Percentiles rank a stretch among this genome's conserved stretches.
Evolutionary conservation across 305 asterid species (phyloP).

Genomic region (Stenogyne calaminthoides): DNA sequence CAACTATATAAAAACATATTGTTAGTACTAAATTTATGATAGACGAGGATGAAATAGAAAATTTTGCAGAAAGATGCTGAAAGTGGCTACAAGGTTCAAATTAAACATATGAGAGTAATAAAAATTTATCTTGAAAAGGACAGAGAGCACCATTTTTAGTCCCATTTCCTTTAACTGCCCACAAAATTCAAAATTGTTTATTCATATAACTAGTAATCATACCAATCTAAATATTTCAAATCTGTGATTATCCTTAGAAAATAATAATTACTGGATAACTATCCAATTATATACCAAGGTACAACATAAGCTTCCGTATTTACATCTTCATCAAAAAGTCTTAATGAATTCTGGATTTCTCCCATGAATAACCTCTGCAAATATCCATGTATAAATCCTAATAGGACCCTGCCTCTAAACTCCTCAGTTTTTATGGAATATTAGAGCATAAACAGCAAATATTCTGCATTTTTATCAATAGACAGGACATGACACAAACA

Average conservation of each 20-base stretch:
- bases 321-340: constrained; percentile 7
- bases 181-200: neutral
- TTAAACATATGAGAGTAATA: neutral
- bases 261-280: constrained; percentile 5
- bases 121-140: neutral
- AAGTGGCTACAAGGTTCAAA: neutral
- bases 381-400: constrained; percentile 5
- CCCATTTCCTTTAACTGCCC: constrained; percentile 8
- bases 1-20: neutral
- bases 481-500: neutral
- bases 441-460: neutral
- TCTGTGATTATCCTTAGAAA: neutral
- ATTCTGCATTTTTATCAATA: constrained; percentile 10
- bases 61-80: neutral
- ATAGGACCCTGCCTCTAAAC: neutral
- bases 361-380: constrained; percentile 6
- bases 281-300: constrained; percentile 2
- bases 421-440: neutral
- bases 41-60: neutral
- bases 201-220: neutral
- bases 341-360: constrained; percentile 14
- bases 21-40: no score
- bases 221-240: neutral
- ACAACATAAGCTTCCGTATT: constrained; percentile 9
- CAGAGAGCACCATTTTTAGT: neutral